Evolutionary conservation across 1,139 yeast species (phyloP).

Genomic region (Candida tropicalis): DNA sequence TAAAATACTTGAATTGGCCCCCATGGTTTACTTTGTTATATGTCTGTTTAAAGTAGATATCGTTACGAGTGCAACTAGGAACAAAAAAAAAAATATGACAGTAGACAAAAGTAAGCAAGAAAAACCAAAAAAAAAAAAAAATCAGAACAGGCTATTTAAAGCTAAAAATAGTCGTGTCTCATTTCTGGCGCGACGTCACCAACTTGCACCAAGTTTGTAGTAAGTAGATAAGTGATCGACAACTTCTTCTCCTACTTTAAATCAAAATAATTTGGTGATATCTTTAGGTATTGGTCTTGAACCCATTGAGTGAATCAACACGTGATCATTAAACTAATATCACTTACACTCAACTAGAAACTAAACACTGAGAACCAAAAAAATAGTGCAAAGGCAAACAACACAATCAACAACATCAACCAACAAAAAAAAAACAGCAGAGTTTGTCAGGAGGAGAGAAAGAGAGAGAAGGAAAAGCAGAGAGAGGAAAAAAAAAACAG

Average conservation of each 20-base stretch:
- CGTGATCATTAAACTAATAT: too few relatives aligned
- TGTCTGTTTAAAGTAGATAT: too few relatives aligned
- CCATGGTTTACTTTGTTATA: constrained; percentile 41
- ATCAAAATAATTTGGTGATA: too few relatives aligned
- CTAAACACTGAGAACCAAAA: too few relatives aligned
- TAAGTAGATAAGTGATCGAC: too few relatives aligned
- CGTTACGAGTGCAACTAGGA: not conserved
- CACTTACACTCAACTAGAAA: too few relatives aligned
- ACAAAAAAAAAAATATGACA: not conserved
- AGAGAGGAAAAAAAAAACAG: not conserved
- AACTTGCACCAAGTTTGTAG: too few relatives aligned
- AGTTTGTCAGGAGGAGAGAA: not conserved
- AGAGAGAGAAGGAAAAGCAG: not conserved
- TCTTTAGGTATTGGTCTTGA: too few relatives aligned
- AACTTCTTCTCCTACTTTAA: too few relatives aligned
- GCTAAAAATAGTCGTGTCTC: constrained; percentile 1
- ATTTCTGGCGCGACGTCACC: not conserved
- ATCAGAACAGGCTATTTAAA: too few relatives aligned
- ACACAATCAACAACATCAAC: not conserved
- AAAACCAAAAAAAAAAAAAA: not conserved
- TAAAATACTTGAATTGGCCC: constrained; percentile 64
- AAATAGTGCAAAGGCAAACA: not conserved
- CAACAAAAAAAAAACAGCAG: not conserved
- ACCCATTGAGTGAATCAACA: too few relatives aligned
- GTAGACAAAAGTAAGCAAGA: not conserved